These are phyloP conservation scores for Beauveria caledonica DNA, from an alignment of 2,329 filamentous ascomycete species.

Conservation along the genomic window DNA sequence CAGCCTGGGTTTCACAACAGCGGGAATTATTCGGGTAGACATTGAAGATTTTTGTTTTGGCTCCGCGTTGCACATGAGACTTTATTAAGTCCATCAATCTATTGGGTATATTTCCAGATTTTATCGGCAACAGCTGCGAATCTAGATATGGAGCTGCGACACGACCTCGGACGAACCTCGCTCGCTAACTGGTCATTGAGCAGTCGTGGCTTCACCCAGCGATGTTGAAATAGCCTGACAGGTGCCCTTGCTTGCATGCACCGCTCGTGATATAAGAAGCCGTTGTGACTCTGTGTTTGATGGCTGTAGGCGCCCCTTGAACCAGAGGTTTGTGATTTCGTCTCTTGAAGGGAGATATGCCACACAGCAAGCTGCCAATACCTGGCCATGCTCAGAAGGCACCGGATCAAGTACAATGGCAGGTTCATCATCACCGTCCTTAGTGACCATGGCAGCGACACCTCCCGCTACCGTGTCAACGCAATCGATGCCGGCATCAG, in stretches of 20 bases:
- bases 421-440: slow-evolving; percentile 24
- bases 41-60: not conserved
- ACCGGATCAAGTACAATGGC: slow-evolving; percentile 70
- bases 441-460: slow-evolving; percentile 67
- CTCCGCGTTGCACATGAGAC: not conserved
- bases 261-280: slow-evolving; percentile 30
- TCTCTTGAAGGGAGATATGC: slow-evolving; percentile 81
- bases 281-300: slow-evolving; percentile 26
- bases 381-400: slow-evolving; percentile 67
- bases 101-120: not conserved
- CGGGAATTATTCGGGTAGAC: not conserved
- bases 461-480: slow-evolving; percentile 85
- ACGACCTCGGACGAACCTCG: not conserved
- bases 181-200: not conserved
- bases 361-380: slow-evolving; percentile 80
- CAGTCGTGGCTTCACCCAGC: slow-evolving; percentile 26
- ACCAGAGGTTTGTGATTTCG: slow-evolving; percentile 91
- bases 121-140: not conserved
- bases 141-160: not conserved
- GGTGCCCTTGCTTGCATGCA: slow-evolving; percentile 33
- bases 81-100: not conserved
- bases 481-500: slow-evolving; percentile 92
- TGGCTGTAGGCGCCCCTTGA: slow-evolving; percentile 60
- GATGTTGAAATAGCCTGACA: slow-evolving; percentile 24
- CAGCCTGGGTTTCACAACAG: not conserved